These are phyloP conservation scores for Spergularia bocconei DNA, from an alignment of 148 eudicot species.

Conservation along the genomic window DNA sequence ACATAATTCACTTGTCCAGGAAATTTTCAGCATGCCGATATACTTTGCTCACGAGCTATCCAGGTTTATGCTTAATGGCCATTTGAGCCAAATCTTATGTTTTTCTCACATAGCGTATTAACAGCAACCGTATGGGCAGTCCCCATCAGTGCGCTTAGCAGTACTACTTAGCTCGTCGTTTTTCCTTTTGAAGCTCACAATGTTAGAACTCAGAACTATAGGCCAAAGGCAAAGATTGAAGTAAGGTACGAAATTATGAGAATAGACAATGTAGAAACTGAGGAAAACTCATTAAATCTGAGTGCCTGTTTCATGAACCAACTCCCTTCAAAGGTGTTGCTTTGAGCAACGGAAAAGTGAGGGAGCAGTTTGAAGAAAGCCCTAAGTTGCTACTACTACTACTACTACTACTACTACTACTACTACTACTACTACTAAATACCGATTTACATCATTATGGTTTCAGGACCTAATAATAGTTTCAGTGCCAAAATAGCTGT, in stretches of 20 bases:
- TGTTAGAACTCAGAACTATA: not conserved
- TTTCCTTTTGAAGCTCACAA: not conserved
- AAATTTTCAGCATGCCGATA: too few species aligned
- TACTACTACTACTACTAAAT: not conserved
- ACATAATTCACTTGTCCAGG: too few species aligned
- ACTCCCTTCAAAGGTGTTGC: constrained; percentile 2
- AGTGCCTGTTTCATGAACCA: not conserved
- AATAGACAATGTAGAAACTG: not conserved
- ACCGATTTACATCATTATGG: constrained; percentile 19
- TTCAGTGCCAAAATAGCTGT: constrained; percentile 36
- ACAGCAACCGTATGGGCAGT: too few species aligned
- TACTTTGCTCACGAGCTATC: too few species aligned
- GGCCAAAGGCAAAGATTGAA: not conserved
- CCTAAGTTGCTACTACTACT: not conserved
- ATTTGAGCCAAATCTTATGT: too few species aligned
- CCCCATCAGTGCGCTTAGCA: too few species aligned
- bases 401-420: not conserved
- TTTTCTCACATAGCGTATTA: too few species aligned
- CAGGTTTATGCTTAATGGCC: too few species aligned
- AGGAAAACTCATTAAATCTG: not conserved
- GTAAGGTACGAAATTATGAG: too few species aligned
- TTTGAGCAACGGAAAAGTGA: constrained; percentile 8
- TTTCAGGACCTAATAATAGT: constrained; percentile 21
- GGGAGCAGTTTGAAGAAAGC: not conserved
- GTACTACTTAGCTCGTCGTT: too few species aligned